Conservation (phyloP, 2,329 filamentous ascomycete species). For the Aspergillus ustus region DNA sequence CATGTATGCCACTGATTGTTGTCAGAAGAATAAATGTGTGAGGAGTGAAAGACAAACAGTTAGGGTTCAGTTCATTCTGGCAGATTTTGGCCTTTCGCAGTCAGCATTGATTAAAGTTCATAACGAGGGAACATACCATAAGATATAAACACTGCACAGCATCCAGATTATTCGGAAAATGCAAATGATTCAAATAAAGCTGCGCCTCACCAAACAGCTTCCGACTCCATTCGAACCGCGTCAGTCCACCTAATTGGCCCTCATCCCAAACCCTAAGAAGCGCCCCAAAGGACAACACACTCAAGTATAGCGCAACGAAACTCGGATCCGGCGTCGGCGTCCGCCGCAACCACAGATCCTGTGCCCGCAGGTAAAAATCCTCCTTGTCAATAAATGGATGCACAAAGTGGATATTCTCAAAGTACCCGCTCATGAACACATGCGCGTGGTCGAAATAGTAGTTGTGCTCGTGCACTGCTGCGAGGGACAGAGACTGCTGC, state of each 20-base stretch:
- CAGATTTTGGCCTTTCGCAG: conserved; percentile 50
- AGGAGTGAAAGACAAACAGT: conserved; percentile 35
- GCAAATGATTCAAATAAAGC: conserved; percentile 43
- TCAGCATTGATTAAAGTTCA: neutral
- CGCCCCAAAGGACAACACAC: conserved; percentile 53
- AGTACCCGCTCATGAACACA: conserved; percentile 53
- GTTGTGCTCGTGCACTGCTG: conserved; percentile 34
- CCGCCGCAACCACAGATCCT: conserved; percentile 49
- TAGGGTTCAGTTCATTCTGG: conserved; percentile 55
- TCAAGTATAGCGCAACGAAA: conserved; percentile 55
- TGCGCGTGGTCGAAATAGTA: conserved; percentile 52
- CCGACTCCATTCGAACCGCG: conserved; percentile 53
- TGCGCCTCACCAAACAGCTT: conserved; percentile 52
- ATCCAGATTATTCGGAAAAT: conserved; percentile 53
- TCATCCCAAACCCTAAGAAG: conserved; percentile 52
- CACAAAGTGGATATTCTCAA: conserved; percentile 54
- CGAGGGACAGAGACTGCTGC: conserved; percentile 19
- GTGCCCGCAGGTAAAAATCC: conserved; percentile 49
- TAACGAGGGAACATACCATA: conserved; percentile 37
- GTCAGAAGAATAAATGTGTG: conserved; percentile 2
- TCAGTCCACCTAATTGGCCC: conserved; percentile 47
- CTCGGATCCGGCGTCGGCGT: conserved; percentile 40
- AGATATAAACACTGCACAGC: conserved; percentile 55
- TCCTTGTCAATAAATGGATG: conserved; percentile 55
- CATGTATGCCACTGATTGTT: conserved; percentile 48